Base-by-base conservation (phyloP, 108 stramenopile species). In the Discostella stelligeroides region DNA sequence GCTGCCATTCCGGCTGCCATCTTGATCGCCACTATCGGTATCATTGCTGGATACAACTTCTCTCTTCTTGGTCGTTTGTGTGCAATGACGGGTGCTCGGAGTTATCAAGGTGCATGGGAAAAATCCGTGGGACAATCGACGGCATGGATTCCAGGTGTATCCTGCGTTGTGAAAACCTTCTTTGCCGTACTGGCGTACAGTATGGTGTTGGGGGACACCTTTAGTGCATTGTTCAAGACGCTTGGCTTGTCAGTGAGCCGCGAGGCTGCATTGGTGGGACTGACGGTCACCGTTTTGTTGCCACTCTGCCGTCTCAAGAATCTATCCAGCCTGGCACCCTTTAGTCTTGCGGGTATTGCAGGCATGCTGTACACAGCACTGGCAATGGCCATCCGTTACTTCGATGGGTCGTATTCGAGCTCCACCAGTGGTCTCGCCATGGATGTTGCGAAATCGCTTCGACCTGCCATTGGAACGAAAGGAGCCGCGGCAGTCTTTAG, bases 161-260 rank as follows among this genome's bases (percentile, higher is more conserved):
- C 89, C 21, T 83, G 84, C 50, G 94, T 91, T 3, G 81, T 85
- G 75, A 97, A 90, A 67, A 95, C 96, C 18, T 90, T 93, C 66
- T 73, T 89, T 48, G 97, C 92, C 20, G 88, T 90, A 70, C 68
- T 98, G 28, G 94, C 96, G 8, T 98, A 89, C 82, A 88, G 88
- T 54, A 94, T 98, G 88, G 96, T 99, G 66, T 85, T 99, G 59
- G 98, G 90, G 11, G 97, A 98, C 76, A 95, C 90, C 20, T 86
- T 88, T 57, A 76, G 66, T 17, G 80, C 88, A 4, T 71, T 98
- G 17, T 78, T 90, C 38, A 53, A 72, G 58, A 89, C 89, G 4
- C 23, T 81, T 65, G 88, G 85, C 15, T 40, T 80, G 30, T 40
- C 23, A 2, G 62, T 76, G 0, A 57, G 71, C n/a, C 79, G 95